Evolutionary conservation across 495 filamentous ascomycete genomes (phyloP).

Genomic region (Neurospora tetraspora): DNA sequence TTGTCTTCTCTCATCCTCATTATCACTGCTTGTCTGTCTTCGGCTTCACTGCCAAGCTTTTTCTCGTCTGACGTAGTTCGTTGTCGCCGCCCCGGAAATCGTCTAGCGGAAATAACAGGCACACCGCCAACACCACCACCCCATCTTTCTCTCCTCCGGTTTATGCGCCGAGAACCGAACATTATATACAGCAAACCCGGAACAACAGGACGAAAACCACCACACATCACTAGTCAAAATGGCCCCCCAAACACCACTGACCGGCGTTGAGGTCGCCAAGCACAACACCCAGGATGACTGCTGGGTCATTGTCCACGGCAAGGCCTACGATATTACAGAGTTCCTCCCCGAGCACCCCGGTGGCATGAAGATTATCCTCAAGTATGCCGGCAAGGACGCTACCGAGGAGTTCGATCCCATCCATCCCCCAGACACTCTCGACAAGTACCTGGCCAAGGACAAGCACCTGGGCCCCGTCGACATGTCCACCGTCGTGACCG

Average conservation of each 20-base stretch:
- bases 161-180: background rate
- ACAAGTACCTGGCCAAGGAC: constrained; percentile 71
- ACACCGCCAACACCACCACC: background rate
- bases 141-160: background rate
- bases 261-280: constrained; percentile 53
- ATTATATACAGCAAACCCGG: background rate
- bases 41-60: background rate
- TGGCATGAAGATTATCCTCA: constrained; percentile 67
- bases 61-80: background rate
- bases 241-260: constrained; percentile 27
- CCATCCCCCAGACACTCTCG: constrained; percentile 66
- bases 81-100: background rate
- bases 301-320: constrained; percentile 67
- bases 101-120: background rate
- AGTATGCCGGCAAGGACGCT: constrained; percentile 76
- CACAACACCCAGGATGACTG: constrained; percentile 61
- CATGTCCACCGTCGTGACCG: constrained; percentile 70
- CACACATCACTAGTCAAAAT: constrained; percentile 11
- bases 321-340: constrained; percentile 76
- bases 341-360: constrained; percentile 68
- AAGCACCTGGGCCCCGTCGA: constrained; percentile 90
- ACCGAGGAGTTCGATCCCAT: constrained; percentile 77
- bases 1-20: background rate
- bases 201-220: background rate
- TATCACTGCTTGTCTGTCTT: background rate